Conservation (phyloP, 1,284 basidiomycete species). For the Trichosporon sp. region DNA sequence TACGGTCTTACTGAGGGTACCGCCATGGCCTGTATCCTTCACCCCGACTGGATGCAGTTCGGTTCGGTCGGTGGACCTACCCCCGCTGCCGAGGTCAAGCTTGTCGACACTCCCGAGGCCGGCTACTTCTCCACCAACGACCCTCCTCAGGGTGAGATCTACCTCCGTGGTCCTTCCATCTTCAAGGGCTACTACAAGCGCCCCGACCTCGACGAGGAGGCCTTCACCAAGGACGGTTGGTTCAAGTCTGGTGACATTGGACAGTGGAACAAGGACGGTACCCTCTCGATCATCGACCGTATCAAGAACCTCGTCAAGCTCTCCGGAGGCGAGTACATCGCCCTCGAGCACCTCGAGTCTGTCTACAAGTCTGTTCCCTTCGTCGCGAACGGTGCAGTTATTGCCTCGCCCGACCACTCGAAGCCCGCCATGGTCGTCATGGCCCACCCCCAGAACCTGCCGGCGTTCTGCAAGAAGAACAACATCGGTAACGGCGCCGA, state of each 20-base stretch:
- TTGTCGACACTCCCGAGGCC: slow-evolving; percentile 71
- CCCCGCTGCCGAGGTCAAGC: slow-evolving; percentile 84
- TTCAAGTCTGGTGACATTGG: slow-evolving; percentile 66
- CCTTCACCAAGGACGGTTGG: slow-evolving; percentile 87
- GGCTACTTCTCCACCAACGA: slow-evolving; percentile 74
- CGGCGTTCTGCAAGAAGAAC: slow-evolving; percentile 58
- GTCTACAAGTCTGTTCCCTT: slow-evolving; percentile 85
- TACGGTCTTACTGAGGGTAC: slow-evolving; percentile 89
- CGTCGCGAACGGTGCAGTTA: slow-evolving; percentile 82
- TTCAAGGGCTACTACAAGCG: slow-evolving; percentile 77
- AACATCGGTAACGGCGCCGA: slow-evolving; percentile 58
- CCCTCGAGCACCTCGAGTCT: slow-evolving; percentile 87
- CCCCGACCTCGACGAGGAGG: slow-evolving; percentile 82
- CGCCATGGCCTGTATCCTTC: slow-evolving; percentile 55
- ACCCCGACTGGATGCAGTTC: slow-evolving; percentile 74
- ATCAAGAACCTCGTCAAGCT: slow-evolving; percentile 57
- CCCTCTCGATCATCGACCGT: slow-evolving; percentile 78
- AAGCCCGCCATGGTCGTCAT: slow-evolving; percentile 81
- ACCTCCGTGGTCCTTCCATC: slow-evolving; percentile 54
- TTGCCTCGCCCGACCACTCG: slow-evolving; percentile 77
- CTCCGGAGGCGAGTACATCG: slow-evolving; percentile 73
- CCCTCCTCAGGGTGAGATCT: slow-evolving; percentile 71
- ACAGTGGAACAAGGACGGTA: slow-evolving; percentile 65
- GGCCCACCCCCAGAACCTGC: slow-evolving; percentile 75
- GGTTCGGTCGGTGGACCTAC: slow-evolving; percentile 80